A percentile compares a stretch with the other conserved stretches of the same genome.
phyloP scores from a whole-genome alignment of 2,329 filamentous ascomycete species.

The Hypoxylon sp. region DNA sequence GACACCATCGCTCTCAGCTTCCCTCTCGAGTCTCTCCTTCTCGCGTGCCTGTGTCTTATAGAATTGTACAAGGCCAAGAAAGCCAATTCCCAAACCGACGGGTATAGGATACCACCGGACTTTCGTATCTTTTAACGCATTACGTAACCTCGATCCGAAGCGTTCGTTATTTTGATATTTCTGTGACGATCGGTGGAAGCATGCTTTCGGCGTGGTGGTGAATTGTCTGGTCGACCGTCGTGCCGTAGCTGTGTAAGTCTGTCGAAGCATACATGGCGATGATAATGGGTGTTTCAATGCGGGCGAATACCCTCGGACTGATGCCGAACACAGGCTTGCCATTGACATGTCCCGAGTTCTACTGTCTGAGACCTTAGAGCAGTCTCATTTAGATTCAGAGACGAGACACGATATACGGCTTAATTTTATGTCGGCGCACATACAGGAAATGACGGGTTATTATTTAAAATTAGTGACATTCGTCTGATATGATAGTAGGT shows the following conservation, averaged over 20 bases:
- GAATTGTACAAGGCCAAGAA: constrained; percentile 86
- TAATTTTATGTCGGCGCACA: constrained; percentile 30
- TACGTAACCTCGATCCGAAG: constrained; percentile 67
- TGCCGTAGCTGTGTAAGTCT: constrained; percentile 39
- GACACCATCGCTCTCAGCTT: constrained; percentile 59
- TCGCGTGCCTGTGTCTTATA: constrained; percentile 78
- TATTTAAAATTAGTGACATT: constrained; percentile 21
- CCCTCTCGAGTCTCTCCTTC: constrained; percentile 66
- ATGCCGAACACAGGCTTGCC: constrained; percentile 44
- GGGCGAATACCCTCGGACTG: constrained; percentile 42
- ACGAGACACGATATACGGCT: constrained; percentile 23
- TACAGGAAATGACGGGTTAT: neutral
- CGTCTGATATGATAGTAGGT: constrained; percentile 10
- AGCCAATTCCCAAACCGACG: constrained; percentile 85
- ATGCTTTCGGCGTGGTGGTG: constrained; percentile 52
- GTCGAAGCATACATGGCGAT: constrained; percentile 44
- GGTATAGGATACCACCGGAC: constrained; percentile 94
- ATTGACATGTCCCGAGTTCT: constrained; percentile 40
- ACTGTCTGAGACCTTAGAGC: constrained; percentile 10
- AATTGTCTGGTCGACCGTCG: constrained; percentile 46
- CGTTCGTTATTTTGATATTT: constrained; percentile 58
- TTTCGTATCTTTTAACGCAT: constrained; percentile 66
- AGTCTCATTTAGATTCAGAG: constrained; percentile 28
- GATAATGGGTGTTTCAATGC: constrained; percentile 29
- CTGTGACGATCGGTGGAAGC: constrained; percentile 62